Evolutionary conservation across 192 early-diverging fungal genomes (phyloP).

Genomic region (Mortierella claussenii): DNA sequence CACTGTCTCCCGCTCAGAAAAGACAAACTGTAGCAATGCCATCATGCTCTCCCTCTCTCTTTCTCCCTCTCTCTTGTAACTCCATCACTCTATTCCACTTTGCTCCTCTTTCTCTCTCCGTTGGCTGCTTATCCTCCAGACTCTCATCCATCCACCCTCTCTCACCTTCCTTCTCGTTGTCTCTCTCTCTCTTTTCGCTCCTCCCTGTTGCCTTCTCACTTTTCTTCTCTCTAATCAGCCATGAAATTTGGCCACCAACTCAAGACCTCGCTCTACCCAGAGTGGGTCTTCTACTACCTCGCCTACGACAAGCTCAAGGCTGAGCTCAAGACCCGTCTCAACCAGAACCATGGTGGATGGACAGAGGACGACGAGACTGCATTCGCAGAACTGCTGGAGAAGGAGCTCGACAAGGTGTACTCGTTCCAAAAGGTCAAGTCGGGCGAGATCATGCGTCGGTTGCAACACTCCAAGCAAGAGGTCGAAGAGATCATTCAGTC

Average conservation of each 20-base stretch:
- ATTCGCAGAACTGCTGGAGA: conserved; percentile 87
- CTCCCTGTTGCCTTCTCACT: background rate
- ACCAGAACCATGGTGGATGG: conserved; percentile 65
- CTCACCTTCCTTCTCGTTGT: background rate
- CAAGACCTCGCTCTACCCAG: conserved; percentile 79
- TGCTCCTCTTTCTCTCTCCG: background rate
- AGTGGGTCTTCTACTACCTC: conserved; percentile 88
- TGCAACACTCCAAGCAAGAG: conserved; percentile 73
- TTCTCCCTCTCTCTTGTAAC: background rate
- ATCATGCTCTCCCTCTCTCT: background rate
- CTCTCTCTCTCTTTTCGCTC: background rate
- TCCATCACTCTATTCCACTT: background rate
- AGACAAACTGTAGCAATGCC: background rate
- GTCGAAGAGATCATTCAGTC: conserved; percentile 70
- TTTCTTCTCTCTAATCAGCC: conserved; percentile 1
- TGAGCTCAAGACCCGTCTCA: conserved; percentile 75
- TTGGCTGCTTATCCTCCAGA: too few species aligned
- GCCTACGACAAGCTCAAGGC: conserved; percentile 88
- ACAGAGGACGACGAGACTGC: conserved; percentile 85
- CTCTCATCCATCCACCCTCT: too few species aligned
- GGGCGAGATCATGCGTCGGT: conserved; percentile 76
- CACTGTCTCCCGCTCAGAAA: background rate
- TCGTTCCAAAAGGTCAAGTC: conserved; percentile 81
- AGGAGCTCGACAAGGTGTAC: conserved; percentile 93
- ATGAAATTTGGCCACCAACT: conserved; percentile 97